Base-by-base conservation (phyloP, 1,284 basidiomycete genomes). In the Clitocybe nebularis region DNA sequence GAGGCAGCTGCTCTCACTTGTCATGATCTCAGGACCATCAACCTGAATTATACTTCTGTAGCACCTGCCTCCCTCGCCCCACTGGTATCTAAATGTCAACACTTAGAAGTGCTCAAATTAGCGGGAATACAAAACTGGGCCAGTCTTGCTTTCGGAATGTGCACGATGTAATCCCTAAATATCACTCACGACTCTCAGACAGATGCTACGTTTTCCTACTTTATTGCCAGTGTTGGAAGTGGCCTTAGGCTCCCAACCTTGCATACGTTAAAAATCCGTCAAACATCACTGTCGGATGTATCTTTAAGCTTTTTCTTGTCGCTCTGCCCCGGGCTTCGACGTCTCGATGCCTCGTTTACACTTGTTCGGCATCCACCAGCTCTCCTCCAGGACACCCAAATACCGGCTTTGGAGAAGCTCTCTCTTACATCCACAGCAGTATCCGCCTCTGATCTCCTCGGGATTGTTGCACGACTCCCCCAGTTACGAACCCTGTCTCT, bases 331-430 rank as follows among this genome's bases (percentile, higher is more conserved):
- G 68, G 70, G 39, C 49, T 86, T 16, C 61, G 59, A 25, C 72
- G 73, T 9, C 61, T 86, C 5, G 82, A 86, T 49, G 48, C 81
- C 6, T 83, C 83, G 0, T 86, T 84, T 59, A 86, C 82, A 0
- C 57, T 57, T n/a, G 53, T 82, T 22, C 68, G 63, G 38, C 71
- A 67, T 26, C 59, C 67, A 29, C 47, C 56, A 30, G 36, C 52
- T 47, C 29, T 58, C 47, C 33, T 60, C 49, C 11, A 39, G 14
- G 24, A 48, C 8, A 47, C 40, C 4, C 37, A 41, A 3, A 21
- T 56, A 2, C 55, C 58, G 2, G 47, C 57, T 4, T 54, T 84
- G 19, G 73, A 78, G 48, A 86, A 86, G 52, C 60, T 86, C 8
- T 74, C 73, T 0, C 57, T 86, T 14, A 83, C 79, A 0, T 81